Conservation (phyloP, 192 early-diverging fungal species). For the Phlyctochytrium planicorne region DNA sequence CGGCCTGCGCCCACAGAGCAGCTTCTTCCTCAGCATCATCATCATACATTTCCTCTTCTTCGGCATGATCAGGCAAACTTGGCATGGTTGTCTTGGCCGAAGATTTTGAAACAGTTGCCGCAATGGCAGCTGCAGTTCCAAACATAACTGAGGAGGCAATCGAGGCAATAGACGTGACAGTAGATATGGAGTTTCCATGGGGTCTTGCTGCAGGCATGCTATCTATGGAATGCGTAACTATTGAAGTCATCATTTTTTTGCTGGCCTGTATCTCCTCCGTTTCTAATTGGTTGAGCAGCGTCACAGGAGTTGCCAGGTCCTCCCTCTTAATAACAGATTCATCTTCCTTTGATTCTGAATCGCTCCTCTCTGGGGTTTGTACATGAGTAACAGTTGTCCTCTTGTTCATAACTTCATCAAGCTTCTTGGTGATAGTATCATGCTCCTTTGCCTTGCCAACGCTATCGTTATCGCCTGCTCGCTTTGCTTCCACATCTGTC, state of each 20-base stretch:
- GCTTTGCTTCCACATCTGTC: too few species aligned
- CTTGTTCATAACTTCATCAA: constrained; percentile 1
- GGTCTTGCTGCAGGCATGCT: too few species aligned
- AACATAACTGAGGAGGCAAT: constrained; percentile 13
- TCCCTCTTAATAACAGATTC: too few species aligned
- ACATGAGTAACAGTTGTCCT: background rate
- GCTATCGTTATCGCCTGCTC: too few species aligned
- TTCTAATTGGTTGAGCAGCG: too few species aligned
- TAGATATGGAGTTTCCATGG: background rate
- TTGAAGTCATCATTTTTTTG: too few species aligned
- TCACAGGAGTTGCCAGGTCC: too few species aligned
- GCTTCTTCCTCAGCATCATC: constrained; percentile 2
- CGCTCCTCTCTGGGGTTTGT: too few species aligned
- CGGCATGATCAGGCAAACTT: background rate
- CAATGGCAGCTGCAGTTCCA: background rate
- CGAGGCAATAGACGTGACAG: constrained; percentile 9
- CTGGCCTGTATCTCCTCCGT: too few species aligned
- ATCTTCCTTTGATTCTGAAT: too few species aligned
- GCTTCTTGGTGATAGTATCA: background rate
- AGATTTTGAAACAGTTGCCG: background rate
- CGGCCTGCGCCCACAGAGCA: constrained; percentile 5
- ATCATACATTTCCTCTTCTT: background rate
- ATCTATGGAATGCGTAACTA: too few species aligned
- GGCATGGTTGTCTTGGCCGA: background rate
- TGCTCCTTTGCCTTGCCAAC: too few species aligned